Evolutionary conservation across 2,329 filamentous ascomycete genomes (phyloP).

Genomic region (Aspergillus oerlinghausenensis): DNA sequence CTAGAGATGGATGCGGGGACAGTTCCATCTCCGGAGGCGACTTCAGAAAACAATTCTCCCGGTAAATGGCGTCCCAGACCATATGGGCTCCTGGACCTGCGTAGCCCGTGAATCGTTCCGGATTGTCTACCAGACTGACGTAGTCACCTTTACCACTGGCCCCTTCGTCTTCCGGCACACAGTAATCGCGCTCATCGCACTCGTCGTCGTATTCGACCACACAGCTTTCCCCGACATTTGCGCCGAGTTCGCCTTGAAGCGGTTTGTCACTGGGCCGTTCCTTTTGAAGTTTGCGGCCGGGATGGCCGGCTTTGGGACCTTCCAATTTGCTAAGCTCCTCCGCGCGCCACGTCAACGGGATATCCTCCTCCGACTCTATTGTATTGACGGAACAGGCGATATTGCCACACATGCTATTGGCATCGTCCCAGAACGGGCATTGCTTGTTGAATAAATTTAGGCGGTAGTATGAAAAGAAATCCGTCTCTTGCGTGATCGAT

Average conservation of each 20-base stretch:
- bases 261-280: slow-evolving; percentile 66
- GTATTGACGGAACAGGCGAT: slow-evolving; percentile 95
- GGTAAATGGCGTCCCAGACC: slow-evolving; percentile 95
- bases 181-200: slow-evolving; percentile 95
- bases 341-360: slow-evolving; percentile 85
- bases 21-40: slow-evolving; percentile 28
- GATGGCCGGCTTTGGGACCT: slow-evolving; percentile 86
- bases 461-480: slow-evolving; percentile 98
- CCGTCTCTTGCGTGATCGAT: slow-evolving; percentile 78
- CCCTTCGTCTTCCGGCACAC: slow-evolving; percentile 90
- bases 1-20: slow-evolving; percentile 31
- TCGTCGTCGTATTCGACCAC: slow-evolving; percentile 97
- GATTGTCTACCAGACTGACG: slow-evolving; percentile 88
- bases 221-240: slow-evolving; percentile 87
- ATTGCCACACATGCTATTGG: slow-evolving; percentile 91
- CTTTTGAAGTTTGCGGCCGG: slow-evolving; percentile 67
- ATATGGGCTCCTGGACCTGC: slow-evolving; percentile 76
- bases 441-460: slow-evolving; percentile 90
- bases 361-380: slow-evolving; percentile 89
- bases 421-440: slow-evolving; percentile 95
- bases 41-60: slow-evolving; percentile 87
- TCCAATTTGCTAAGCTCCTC: slow-evolving; percentile 88
- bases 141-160: slow-evolving; percentile 87
- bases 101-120: slow-evolving; percentile 94
- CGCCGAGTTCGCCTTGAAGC: slow-evolving; percentile 75